Evolutionary conservation across 139 green algal species (phyloP).

Genomic region (Trebouxia sp.): DNA sequence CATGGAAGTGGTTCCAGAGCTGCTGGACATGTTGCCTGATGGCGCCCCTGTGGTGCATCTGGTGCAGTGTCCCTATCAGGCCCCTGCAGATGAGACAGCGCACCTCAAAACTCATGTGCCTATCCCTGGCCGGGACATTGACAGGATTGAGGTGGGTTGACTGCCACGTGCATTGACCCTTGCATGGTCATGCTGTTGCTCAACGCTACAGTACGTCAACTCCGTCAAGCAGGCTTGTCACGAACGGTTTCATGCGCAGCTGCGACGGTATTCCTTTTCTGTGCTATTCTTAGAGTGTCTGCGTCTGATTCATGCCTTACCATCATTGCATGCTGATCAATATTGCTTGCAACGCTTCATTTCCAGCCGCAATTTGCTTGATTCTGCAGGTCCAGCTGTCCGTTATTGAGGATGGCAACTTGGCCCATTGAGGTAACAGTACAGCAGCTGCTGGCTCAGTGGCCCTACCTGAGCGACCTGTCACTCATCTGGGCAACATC

Average conservation of each 20-base stretch:
- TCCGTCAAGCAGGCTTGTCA: too few relatives aligned
- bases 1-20: slow-evolving; percentile 27
- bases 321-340: background rate
- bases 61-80: slow-evolving; percentile 5
- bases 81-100: slow-evolving; percentile 9
- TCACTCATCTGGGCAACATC: slow-evolving; percentile 60
- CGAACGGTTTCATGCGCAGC: too few relatives aligned
- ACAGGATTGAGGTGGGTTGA: background rate
- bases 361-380: background rate
- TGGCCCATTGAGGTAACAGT: slow-evolving; percentile 59
- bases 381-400: slow-evolving; percentile 41
- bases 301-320: background rate
- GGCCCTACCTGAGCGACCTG: slow-evolving; percentile 78
- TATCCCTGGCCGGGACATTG: slow-evolving; percentile 3
- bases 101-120: slow-evolving; percentile 18
- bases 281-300: too few relatives aligned
- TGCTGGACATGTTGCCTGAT: slow-evolving; percentile 9
- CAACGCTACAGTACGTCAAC: too few relatives aligned
- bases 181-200: too few relatives aligned
- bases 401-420: slow-evolving; percentile 61
- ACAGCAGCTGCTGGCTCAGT: slow-evolving; percentile 60
- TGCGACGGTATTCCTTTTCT: too few relatives aligned
- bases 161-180: too few relatives aligned
- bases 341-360: slow-evolving; percentile 43
- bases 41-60: slow-evolving; percentile 33